Percentiles rank a stretch among this genome's conserved stretches.
These are phyloP conservation scores for Candida morakotiae DNA, from an alignment of 805 yeast genomes.

Conservation along the genomic window DNA sequence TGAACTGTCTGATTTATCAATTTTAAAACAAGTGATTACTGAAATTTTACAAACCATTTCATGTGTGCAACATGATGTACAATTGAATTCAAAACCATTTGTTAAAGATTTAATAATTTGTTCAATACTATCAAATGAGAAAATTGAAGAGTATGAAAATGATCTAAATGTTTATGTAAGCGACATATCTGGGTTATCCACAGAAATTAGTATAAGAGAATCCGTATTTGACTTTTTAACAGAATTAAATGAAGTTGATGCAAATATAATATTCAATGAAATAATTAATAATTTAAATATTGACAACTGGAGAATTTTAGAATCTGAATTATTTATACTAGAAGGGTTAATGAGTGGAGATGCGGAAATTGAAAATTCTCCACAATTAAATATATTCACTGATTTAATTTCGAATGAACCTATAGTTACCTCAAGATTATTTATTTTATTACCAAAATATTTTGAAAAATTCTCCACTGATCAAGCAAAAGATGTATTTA, in stretches of 20 bases:
- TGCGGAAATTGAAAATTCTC: slow-evolving; percentile 14
- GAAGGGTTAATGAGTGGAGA: slow-evolving; percentile 43
- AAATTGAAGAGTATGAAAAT: slow-evolving; percentile 44
- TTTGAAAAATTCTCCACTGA: slow-evolving; percentile 44
- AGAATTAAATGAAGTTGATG: slow-evolving; percentile 43
- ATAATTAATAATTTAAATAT: neutral
- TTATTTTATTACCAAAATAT: slow-evolving; percentile 53
- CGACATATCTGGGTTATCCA: slow-evolving; percentile 66
- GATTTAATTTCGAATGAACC: slow-evolving; percentile 12
- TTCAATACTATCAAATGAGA: slow-evolving; percentile 39
- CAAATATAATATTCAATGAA: slow-evolving; percentile 17
- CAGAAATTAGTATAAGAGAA: slow-evolving; percentile 53
- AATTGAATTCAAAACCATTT: slow-evolving; percentile 15
- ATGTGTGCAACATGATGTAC: slow-evolving; percentile 22
- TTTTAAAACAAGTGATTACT: slow-evolving; percentile 19
- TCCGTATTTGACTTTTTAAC: slow-evolving; percentile 54
- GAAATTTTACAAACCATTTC: slow-evolving; percentile 32
- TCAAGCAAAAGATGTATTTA: slow-evolving; percentile 23
- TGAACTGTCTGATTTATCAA: slow-evolving; percentile 8
- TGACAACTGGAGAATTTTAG: slow-evolving; percentile 28
- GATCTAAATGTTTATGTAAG: slow-evolving; percentile 72
- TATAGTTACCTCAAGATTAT: slow-evolving; percentile 45
- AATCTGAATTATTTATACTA: slow-evolving; percentile 38
- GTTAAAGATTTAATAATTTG: slow-evolving; percentile 29
- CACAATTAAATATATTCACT: slow-evolving; percentile 6